These are phyloP conservation scores for Spathaspora gorwiae DNA, from an alignment of 805 yeast species.

Conservation along the genomic window DNA sequence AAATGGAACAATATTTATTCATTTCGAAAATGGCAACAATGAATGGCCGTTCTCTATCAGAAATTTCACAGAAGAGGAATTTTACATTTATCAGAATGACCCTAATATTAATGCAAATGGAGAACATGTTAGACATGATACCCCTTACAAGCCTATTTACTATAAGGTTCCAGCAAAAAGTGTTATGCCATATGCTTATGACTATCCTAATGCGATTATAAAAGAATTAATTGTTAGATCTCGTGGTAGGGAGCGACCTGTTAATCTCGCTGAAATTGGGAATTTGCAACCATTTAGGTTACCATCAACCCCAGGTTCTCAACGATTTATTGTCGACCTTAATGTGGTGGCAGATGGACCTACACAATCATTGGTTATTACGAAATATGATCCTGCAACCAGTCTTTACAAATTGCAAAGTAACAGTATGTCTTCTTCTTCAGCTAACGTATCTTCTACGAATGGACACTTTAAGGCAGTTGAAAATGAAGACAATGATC, in stretches of 20 bases:
- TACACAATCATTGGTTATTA: constrained; percentile 77
- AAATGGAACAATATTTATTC: constrained; percentile 74
- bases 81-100: constrained; percentile 80
- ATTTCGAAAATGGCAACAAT: constrained; percentile 64
- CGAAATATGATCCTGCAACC: constrained; percentile 72
- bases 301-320: constrained; percentile 42
- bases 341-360: constrained; percentile 97
- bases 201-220: constrained; percentile 83
- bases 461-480: constrained; percentile 46
- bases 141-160: constrained; percentile 68
- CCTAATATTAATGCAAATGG: constrained; percentile 68
- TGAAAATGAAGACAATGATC: constrained; percentile 51
- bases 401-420: constrained; percentile 64
- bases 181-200: constrained; percentile 98
- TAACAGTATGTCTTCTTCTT: constrained; percentile 19
- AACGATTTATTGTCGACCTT: constrained; percentile 63
- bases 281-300: constrained; percentile 80
- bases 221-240: constrained; percentile 75
- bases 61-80: constrained; percentile 84
- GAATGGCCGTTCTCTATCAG: constrained; percentile 92
- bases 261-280: constrained; percentile 92
- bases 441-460: constrained; percentile 22
- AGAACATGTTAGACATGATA: constrained; percentile 43
- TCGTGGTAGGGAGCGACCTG: constrained; percentile 67
- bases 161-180: constrained; percentile 83